Conservation (phyloP, 2,329 filamentous ascomycete genomes). For the Ciborinia camelliae region DNA sequence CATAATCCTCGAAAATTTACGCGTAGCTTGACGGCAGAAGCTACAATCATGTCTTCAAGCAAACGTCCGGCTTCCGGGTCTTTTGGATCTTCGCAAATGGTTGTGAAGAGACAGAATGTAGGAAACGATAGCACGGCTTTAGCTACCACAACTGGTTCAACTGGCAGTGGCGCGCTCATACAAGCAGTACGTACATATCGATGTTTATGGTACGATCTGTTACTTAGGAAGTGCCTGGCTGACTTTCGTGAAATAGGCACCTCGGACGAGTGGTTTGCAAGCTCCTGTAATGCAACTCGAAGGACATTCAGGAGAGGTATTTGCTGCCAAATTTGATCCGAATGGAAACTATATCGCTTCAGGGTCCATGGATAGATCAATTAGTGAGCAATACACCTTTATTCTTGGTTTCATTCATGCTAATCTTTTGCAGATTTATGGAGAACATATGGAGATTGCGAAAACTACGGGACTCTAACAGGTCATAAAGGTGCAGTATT, state of each 20-base stretch:
- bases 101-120: slow-evolving; percentile 85
- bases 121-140: slow-evolving; percentile 49
- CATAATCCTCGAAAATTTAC: neutral
- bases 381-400: slow-evolving; percentile 59
- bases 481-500: slow-evolving; percentile 90
- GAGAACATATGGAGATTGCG: slow-evolving; percentile 87
- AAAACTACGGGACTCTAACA: slow-evolving; percentile 85
- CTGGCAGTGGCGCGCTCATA: slow-evolving; percentile 60
- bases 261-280: slow-evolving; percentile 77
- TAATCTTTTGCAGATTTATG: slow-evolving; percentile 67
- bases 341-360: slow-evolving; percentile 87
- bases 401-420: neutral
- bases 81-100: slow-evolving; percentile 73
- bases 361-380: slow-evolving; percentile 89
- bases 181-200: slow-evolving; percentile 54
- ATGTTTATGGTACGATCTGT: slow-evolving; percentile 14
- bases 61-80: slow-evolving; percentile 88
- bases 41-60: slow-evolving; percentile 70
- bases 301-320: slow-evolving; percentile 81
- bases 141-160: slow-evolving; percentile 53
- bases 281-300: slow-evolving; percentile 92
- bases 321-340: slow-evolving; percentile 84
- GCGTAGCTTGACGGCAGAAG: neutral
- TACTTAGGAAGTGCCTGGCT: slow-evolving; percentile 24
- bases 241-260: slow-evolving; percentile 52